A percentile compares a stretch with the other conserved stretches of the same genome.
These are phyloP conservation scores for Pugionium cornutum DNA, from an alignment of 345 rosid genomes.

Conservation along the genomic window DNA sequence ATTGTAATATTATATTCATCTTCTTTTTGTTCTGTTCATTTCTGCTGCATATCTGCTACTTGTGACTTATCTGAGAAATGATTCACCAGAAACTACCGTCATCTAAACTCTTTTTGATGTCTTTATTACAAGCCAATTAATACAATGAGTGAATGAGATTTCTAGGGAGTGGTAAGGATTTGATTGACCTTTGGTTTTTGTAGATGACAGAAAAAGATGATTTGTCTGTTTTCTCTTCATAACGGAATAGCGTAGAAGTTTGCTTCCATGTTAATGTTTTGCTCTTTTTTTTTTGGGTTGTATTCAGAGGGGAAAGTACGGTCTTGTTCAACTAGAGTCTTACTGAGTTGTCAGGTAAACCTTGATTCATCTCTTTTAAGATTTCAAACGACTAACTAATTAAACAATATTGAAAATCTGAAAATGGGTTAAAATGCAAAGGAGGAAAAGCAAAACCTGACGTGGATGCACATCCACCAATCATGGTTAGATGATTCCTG, in stretches of 20 bases:
- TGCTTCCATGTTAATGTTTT: conserved; percentile 18
- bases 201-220: not conserved
- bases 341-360: conserved; percentile 35
- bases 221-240: not conserved
- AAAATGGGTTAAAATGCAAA: conserved; percentile 21
- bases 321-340: conserved; percentile 36
- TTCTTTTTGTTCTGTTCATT: not conserved
- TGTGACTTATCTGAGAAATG: not conserved
- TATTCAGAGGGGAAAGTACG: conserved; percentile 34
- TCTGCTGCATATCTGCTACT: not conserved
- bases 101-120: not conserved
- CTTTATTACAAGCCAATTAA: not conserved
- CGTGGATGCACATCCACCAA: conserved; percentile 42
- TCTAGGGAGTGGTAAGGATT: conserved; percentile 4
- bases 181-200: not conserved
- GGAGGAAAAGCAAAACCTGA: conserved; percentile 36
- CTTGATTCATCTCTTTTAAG: conserved; percentile 15
- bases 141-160: not conserved
- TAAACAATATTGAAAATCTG: conserved; percentile 16
- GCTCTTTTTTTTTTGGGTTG: conserved; percentile 17
- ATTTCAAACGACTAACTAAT: not conserved
- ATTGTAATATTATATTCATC: not conserved
- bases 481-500: conserved; percentile 32
- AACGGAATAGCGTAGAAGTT: not conserved
- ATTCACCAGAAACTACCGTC: not conserved